phyloP scores from a whole-genome alignment of 345 rosid species.

The Camelina laxa region DNA sequence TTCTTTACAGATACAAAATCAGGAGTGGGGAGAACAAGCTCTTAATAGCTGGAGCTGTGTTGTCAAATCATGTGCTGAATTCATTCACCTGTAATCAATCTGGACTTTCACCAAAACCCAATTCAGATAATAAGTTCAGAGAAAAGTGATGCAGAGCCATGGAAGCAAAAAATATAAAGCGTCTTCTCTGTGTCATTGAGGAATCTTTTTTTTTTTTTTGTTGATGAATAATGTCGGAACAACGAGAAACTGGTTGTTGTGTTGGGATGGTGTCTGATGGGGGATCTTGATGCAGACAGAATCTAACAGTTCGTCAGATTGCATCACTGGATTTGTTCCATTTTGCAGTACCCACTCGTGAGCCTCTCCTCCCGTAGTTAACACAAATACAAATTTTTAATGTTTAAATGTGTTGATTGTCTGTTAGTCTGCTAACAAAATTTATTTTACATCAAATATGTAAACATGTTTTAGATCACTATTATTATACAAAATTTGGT shows the following conservation, averaged over 20 bases:
- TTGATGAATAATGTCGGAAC: conserved; percentile 34
- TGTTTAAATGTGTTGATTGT: conserved; percentile 26
- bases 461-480: conserved; percentile 11
- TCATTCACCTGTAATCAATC: conserved; percentile 28
- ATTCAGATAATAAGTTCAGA: conserved; percentile 25
- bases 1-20: conserved; percentile 27
- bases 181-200: conserved; percentile 27
- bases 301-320: conserved; percentile 44
- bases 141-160: conserved; percentile 36
- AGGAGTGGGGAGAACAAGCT: conserved; percentile 27
- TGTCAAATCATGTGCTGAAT: conserved; percentile 45
- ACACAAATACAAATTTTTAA: conserved; percentile 4
- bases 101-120: conserved; percentile 22
- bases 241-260: conserved; percentile 36
- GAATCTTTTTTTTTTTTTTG: conserved; percentile 41
- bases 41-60: conserved; percentile 44
- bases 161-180: conserved; percentile 15
- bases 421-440: conserved; percentile 28
- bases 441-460: not conserved
- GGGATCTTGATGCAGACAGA: conserved; percentile 44
- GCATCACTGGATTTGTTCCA: conserved; percentile 47
- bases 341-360: conserved; percentile 45
- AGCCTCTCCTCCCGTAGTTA: conserved; percentile 38
- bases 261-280: conserved; percentile 37
- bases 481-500: conserved; percentile 22